Conservation (phyloP, 73 alveolate species). For the Breviolum minutum region DNA sequence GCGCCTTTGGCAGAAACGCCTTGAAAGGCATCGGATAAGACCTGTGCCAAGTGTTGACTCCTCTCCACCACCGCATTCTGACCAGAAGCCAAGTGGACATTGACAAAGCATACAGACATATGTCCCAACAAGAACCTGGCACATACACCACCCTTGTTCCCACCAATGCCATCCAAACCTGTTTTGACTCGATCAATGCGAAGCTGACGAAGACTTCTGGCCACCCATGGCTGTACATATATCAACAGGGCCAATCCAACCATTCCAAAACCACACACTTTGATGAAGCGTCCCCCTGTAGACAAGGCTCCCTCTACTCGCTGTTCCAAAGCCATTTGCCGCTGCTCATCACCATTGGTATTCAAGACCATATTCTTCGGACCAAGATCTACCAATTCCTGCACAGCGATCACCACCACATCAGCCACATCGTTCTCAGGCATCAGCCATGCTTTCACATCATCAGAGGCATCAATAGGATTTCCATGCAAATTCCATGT, state of each 20-base stretch:
- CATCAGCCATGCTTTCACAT: slow-evolving; percentile 41
- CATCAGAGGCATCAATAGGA: slow-evolving; percentile 29
- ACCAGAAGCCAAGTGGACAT: slow-evolving; percentile 81
- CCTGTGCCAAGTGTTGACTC: slow-evolving; percentile 77
- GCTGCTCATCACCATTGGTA: slow-evolving; percentile 88
- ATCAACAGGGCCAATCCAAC: slow-evolving; percentile 87
- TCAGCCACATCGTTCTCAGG: slow-evolving; percentile 59
- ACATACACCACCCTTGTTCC: slow-evolving; percentile 88
- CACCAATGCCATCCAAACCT: slow-evolving; percentile 92
- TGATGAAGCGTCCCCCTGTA: slow-evolving; percentile 34
- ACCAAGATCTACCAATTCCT: slow-evolving; percentile 83
- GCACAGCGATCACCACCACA: slow-evolving; percentile 46
- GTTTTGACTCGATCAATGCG: slow-evolving; percentile 90
- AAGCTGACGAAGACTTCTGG: slow-evolving; percentile 63
- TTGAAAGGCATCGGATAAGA: slow-evolving; percentile 68
- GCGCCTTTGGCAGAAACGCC: slow-evolving; percentile 47
- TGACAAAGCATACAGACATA: slow-evolving; percentile 44
- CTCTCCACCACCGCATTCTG: slow-evolving; percentile 58
- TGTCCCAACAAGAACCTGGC: slow-evolving; percentile 68
- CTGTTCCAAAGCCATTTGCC: slow-evolving; percentile 33
- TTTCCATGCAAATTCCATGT: slow-evolving; percentile 78
- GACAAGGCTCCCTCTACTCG: slow-evolving; percentile 41
- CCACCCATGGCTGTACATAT: slow-evolving; percentile 68
- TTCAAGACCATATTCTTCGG: slow-evolving; percentile 85
- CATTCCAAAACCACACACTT: slow-evolving; percentile 78